Base-by-base conservation (phyloP, 2,329 filamentous ascomycete species). In the Chlorencoelia australis region DNA sequence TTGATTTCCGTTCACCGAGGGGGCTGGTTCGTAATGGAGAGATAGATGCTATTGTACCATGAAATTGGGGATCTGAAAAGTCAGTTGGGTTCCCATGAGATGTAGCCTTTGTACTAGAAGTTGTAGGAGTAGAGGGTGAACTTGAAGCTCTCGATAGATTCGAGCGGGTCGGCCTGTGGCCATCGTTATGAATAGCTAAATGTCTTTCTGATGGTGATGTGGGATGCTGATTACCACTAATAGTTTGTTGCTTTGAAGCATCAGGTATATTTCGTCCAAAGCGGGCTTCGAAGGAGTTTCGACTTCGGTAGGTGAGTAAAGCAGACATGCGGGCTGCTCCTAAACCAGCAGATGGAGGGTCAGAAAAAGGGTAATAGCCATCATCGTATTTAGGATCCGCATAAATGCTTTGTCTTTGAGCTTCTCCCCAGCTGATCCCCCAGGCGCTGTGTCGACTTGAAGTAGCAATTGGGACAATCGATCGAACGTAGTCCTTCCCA, bases 341-440 rank as follows among this genome's bases (percentile, higher is more conserved):
- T 2, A 98, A 73, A 1, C 91, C 91, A 1, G 87, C 82, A 0
- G 78, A 68, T 1, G 91, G 91, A 21, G 88, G 88, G 50, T 96
- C 86, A 20, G 82, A 72, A 52, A 91, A 93, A 1, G 76, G 54
- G 57, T 96, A 98, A 63, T 95, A 96, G 29, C 91, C 91, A 54
- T 96, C 88, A 44, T 95, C 87, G 59, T 98, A 98, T 65, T 95
- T 96, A 20, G 91, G 91, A 57, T 98, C 91, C 25, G 86, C 88
- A 63, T 96, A 98, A 58, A 98, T 96, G 69, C 82, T 88, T 62
- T 91, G 84, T 34, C 85, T 71, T 59, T 93, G 85, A 3, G 84
- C 84, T 58, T 91, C 85, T 27, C 83, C 84, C 85, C 85, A 93
- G 60, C 82, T 88, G 53, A 91, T 93, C 16, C 85, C 81, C 85